Percentiles rank a stretch among this genome's conserved stretches.
Conservation (phyloP, 306 rosid species). For the Corylus avellana region DNA sequence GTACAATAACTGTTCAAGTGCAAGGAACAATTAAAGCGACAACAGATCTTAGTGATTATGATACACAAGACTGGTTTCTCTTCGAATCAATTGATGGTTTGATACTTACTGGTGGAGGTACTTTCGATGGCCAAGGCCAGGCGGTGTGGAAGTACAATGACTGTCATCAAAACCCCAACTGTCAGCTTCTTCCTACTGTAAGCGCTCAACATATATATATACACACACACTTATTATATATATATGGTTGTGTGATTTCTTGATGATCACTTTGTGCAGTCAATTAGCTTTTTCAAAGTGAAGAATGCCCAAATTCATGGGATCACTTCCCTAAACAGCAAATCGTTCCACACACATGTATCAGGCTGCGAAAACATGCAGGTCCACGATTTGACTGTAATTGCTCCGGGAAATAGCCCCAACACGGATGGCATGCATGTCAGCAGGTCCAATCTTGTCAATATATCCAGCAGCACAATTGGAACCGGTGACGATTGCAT, state of each 20-base stretch:
- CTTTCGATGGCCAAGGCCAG: constrained; percentile 71
- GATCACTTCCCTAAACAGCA: constrained; percentile 58
- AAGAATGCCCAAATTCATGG: constrained; percentile 36
- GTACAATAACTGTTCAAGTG: constrained; percentile 51
- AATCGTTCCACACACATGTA: constrained; percentile 50
- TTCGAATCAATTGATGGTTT: constrained; percentile 40
- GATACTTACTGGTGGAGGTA: constrained; percentile 52
- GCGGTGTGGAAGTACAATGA: constrained; percentile 39
- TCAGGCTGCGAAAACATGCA: constrained; percentile 32
- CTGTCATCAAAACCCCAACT: constrained; percentile 12
- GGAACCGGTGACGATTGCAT: constrained; percentile 82
- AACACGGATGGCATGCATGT: constrained; percentile 81
- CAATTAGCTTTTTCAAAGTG: constrained; percentile 41
- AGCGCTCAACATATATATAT: background rate
- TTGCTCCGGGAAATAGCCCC: constrained; percentile 62
- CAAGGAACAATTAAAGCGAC: constrained; percentile 47
- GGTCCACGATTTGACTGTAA: constrained; percentile 28
- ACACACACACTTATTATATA: too few species aligned
- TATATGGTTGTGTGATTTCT: background rate
- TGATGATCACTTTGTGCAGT: constrained; percentile 41
- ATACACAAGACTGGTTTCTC: constrained; percentile 59
- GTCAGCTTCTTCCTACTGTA: constrained; percentile 56
- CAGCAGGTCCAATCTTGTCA: constrained; percentile 32
- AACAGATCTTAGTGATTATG: constrained; percentile 48
- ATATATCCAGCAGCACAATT: constrained; percentile 36